Percentiles rank a stretch among this genome's conserved stretches.
Evolutionary conservation across 1,139 yeast genomes (phyloP).

Genomic region (Yamadazyma conglobata): DNA sequence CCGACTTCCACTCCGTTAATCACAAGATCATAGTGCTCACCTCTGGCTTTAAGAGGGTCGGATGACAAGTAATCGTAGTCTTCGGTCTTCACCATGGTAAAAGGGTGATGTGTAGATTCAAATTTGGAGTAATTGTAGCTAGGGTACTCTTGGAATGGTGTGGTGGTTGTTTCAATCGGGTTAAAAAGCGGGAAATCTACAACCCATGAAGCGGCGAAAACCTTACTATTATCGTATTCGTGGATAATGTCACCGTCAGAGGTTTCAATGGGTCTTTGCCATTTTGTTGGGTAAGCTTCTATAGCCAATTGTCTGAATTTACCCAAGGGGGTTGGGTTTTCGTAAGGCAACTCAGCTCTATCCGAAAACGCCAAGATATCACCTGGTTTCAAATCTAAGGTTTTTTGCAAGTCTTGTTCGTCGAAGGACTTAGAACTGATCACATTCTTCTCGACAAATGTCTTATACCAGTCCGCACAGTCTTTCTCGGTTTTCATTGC

Average conservation of each 20-base stretch:
- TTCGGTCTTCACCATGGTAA: conserved; percentile 79
- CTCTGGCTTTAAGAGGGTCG: conserved; percentile 65
- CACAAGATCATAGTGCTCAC: conserved; percentile 95
- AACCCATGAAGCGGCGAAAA: conserved; percentile 80
- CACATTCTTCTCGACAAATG: conserved; percentile 29
- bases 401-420: conserved; percentile 21
- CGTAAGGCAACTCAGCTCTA: conserved; percentile 65
- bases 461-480: conserved; percentile 41
- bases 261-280: conserved; percentile 42
- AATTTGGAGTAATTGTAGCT: conserved; percentile 44
- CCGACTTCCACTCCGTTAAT: conserved; percentile 95
- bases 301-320: conserved; percentile 74
- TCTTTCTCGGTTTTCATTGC: conserved; percentile 42
- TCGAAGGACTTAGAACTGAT: conserved; percentile 19
- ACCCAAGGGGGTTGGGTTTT: conserved; percentile 95
- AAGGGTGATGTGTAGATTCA: conserved; percentile 91
- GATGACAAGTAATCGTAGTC: conserved; percentile 57
- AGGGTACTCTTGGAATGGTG: conserved; percentile 49
- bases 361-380: conserved; percentile 76
- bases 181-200: conserved; percentile 86
- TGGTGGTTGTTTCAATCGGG: conserved; percentile 49
- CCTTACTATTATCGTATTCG: conserved; percentile 19
- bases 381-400: conserved; percentile 53
- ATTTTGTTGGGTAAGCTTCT: conserved; percentile 45
- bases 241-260: conserved; percentile 15